Evolutionary conservation across 345 rosid genomes (phyloP), one percentile per base, ranked within the genome.

Genomic region (Trapa bicornis): DNA sequence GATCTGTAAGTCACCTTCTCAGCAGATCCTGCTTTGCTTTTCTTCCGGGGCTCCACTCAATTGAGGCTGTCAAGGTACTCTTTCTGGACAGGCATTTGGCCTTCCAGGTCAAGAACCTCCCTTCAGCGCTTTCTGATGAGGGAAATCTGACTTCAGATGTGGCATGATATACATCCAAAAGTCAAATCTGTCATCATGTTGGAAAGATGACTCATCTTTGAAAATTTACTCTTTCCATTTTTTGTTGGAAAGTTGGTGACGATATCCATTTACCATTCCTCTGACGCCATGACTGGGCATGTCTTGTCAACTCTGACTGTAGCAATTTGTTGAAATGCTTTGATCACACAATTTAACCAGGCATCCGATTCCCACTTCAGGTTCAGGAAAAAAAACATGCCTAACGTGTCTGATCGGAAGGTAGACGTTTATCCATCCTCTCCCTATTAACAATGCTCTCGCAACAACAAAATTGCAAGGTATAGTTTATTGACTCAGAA

Each of bases 111-210:
- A 37, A 63, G 32, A 38, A 63, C 37, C 9, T 53, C 33, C 33
- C 58, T 4, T 53, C 15, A 3, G 58, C 22, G 5, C 22, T n/a
- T 33, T 5, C 58, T 53, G 8, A n/a, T 94, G 99, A 83, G 99
- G 68, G 99, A 91, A 81, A 74, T 94, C 79, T 94, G 99, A 97
- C 99, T 94, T 75, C 92, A 94, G 74, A 87, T 91, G 89, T 94
- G 97, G 97, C 99, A 94, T 70, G 95, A 94, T 75, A 83, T 87
- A 71, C 88, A 81, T 73, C 88, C 88, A 37, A 81, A 77, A 74
- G 76, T 82, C 38, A 79, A 77, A 70, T 78, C 88, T 22, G 29
- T 63, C 81, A 85, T 47, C 91, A 85, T 67, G 97, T 91, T 50
- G 89, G 91, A n/a, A 94, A 94, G 37, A 53, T 16, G 1, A 8